Evolutionary conservation across 768 basidiomycete genomes (phyloP).

Genomic region (Gymnopilus junonius): DNA sequence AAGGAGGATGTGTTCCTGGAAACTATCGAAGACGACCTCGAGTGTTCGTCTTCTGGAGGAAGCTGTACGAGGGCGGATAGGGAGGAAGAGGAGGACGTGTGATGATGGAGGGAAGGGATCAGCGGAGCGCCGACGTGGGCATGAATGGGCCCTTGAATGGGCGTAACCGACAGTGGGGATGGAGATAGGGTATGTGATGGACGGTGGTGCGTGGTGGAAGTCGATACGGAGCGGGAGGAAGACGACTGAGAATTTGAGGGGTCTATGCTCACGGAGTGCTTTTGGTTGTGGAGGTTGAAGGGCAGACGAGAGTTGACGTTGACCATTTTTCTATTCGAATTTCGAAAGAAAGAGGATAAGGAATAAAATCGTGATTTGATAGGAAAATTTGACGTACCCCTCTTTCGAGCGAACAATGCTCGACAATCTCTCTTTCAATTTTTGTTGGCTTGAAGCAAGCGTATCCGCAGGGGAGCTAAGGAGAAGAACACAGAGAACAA

Average conservation of each 20-base stretch:
- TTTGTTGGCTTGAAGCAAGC: slow-evolving; percentile 46
- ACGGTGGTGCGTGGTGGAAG: too few species aligned
- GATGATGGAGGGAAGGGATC: slow-evolving; percentile 17
- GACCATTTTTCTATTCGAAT: slow-evolving; percentile 58
- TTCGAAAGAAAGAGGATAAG: background rate
- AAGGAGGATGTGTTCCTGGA: background rate
- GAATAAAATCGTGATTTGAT: background rate
- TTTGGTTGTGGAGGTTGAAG: slow-evolving; percentile 58
- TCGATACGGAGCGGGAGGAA: slow-evolving; percentile 30
- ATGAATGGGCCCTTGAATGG: slow-evolving; percentile 14
- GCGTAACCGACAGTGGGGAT: too few species aligned
- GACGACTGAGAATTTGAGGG: slow-evolving; percentile 30
- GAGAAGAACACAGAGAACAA: background rate
- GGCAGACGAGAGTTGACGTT: slow-evolving; percentile 59
- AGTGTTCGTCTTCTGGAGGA: background rate
- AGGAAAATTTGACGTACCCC: slow-evolving; percentile 41
- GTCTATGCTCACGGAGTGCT: slow-evolving; percentile 24
- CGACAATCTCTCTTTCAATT: slow-evolving; percentile 52
- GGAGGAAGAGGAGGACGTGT: background rate
- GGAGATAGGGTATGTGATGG: slow-evolving; percentile 11
- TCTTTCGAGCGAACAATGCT: slow-evolving; percentile 62
- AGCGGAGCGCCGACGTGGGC: slow-evolving; percentile 21
- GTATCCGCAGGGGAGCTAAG: slow-evolving; percentile 10
- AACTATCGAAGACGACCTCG: slow-evolving; percentile 2
- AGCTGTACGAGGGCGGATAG: background rate